Base-by-base conservation (phyloP, 176 grass and related monocot species). In the Miscanthus lutarioriparius region DNA sequence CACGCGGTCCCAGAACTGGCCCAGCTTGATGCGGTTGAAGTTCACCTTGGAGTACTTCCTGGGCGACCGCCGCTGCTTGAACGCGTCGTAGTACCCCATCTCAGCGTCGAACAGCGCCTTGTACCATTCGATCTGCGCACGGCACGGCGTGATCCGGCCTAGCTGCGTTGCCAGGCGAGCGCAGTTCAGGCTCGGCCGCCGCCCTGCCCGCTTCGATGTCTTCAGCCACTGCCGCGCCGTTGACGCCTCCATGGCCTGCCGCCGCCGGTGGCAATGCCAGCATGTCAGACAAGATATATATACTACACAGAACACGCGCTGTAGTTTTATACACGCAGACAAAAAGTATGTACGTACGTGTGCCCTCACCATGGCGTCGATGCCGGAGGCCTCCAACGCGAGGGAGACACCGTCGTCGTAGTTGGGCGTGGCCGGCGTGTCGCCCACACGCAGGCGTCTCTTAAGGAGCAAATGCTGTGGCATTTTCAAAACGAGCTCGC, bases 41-140 rank as follows among this genome's bases (percentile, higher is more conserved):
- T 99, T 86, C 16, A 79, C 91, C 58, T 64, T 89, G 33, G 3
- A 0, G 54, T 88, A 92, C 62, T 91, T 94, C 77, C 76, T 96
- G 0, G 82, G 74, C 9, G 87, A 81, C n/a, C 67, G 86, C 63
- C 47, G 89, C 32, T 86, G 79, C 91, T 99, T 99, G 88, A 96
- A 99, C 0, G 89, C 87, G 48, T 99, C 97, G 4, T 99, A 99
- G 78, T 99, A 99, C 19, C 93, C 97, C 39, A 72, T 88, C 62
- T 96, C 86, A 8, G 13, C n/a, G 65, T 99, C 97, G 3, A 87
- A 99, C 49, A 86, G 58, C 9, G 70, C 70, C 84, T 99, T 99
- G 78, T 99, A 99, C 97, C 97, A 99, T 71, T 99, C 97, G 2
- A 99, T 84, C 87, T 99, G 91, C 0, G 97, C 97, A 1, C 97